These are phyloP conservation scores for Fomitopsis pulvina DNA, from an alignment of 768 basidiomycete species.

Conservation along the genomic window DNA sequence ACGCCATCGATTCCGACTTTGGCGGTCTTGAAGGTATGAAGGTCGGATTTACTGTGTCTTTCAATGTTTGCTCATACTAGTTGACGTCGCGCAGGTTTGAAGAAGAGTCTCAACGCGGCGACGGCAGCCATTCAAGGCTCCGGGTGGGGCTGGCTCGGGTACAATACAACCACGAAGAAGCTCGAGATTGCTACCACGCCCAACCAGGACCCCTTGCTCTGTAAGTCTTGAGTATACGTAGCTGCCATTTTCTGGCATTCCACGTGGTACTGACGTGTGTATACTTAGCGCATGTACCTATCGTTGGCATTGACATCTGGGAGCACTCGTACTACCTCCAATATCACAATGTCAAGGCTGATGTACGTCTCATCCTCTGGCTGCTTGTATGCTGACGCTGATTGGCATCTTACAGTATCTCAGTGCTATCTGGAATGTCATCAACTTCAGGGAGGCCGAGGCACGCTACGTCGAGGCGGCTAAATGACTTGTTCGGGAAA, in stretches of 20 bases:
- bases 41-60: background rate
- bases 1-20: constrained; percentile 74
- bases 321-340: constrained; percentile 58
- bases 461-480: constrained; percentile 36
- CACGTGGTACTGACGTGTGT: background rate
- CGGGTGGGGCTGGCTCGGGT: constrained; percentile 98
- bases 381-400: background rate
- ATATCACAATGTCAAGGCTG: constrained; percentile 91
- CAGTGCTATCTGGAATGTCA: constrained; percentile 90
- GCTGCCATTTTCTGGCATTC: constrained; percentile 24
- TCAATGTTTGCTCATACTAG: background rate
- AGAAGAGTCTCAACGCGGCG: constrained; percentile 77
- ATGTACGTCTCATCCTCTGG: constrained; percentile 48
- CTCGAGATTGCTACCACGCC: constrained; percentile 90
- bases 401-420: constrained; percentile 58
- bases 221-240: constrained; percentile 25
- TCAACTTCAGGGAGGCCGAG: constrained; percentile 95
- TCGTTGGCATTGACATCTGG: constrained; percentile 98
- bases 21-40: constrained; percentile 64
- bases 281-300: constrained; percentile 67
- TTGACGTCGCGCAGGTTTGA: constrained; percentile 41
- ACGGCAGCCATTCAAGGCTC: constrained; percentile 94
- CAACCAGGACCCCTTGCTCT: constrained; percentile 91
- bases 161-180: constrained; percentile 55
- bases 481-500: too few species aligned